These are phyloP conservation scores for Galerina sulciceps DNA, from an alignment of 768 basidiomycete genomes.

Conservation along the genomic window DNA sequence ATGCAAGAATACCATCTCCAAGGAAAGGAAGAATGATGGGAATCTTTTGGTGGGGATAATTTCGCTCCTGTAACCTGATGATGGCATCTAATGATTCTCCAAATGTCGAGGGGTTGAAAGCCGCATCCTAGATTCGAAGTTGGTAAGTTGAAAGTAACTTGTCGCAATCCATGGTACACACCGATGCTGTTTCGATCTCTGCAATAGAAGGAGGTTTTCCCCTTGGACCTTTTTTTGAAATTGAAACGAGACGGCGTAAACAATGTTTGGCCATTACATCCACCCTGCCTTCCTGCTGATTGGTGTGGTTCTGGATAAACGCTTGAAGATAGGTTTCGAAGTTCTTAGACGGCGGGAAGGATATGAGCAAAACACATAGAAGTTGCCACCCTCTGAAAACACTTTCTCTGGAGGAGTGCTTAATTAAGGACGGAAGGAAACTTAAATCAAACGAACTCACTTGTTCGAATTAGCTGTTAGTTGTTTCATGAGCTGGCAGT, in stretches of 20 bases:
- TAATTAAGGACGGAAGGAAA: neutral
- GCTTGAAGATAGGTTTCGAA: conserved; percentile 83
- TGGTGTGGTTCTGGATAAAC: conserved; percentile 77
- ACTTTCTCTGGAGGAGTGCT: conserved; percentile 64
- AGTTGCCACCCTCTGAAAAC: conserved; percentile 93
- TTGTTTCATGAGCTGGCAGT: conserved; percentile 93
- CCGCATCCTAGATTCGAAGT: conserved; percentile 67
- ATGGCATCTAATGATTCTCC: conserved; percentile 88
- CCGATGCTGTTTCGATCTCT: conserved; percentile 93
- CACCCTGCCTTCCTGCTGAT: conserved; percentile 73
- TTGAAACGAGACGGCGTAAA: conserved; percentile 71
- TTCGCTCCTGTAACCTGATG: conserved; percentile 82
- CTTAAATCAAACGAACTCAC: conserved; percentile 45
- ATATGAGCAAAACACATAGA: conserved; percentile 86
- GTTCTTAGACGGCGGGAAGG: conserved; percentile 93
- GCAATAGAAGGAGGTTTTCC: conserved; percentile 80
- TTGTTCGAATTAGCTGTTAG: conserved; percentile 79
- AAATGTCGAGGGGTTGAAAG: conserved; percentile 94
- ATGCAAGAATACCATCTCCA: conserved; percentile 86
- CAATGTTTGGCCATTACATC: conserved; percentile 94
- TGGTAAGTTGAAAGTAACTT: conserved; percentile 8
- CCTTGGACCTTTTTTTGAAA: conserved; percentile 84
- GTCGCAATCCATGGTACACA: conserved; percentile 34
- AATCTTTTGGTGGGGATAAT: conserved; percentile 82
- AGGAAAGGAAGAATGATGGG: conserved; percentile 95